phyloP scores from a whole-genome alignment of 495 filamentous ascomycete genomes.

The Penicillium goetzii region DNA sequence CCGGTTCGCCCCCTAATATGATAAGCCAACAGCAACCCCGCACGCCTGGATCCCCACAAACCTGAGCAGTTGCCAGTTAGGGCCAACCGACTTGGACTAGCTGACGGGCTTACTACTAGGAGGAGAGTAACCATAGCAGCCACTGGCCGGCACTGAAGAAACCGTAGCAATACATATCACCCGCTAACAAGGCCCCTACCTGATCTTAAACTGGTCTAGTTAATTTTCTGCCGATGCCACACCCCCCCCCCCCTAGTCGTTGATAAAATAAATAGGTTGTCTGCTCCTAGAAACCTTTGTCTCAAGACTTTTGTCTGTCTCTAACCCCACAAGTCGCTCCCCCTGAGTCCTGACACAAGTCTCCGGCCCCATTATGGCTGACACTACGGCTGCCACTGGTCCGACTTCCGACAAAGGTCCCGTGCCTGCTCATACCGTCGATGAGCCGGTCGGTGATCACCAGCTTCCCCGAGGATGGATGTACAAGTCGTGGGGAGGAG shows the following conservation, averaged over 20 bases:
- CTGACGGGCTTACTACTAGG: background rate
- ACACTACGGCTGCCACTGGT: background rate
- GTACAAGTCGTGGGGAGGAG: background rate
- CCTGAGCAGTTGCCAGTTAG: background rate
- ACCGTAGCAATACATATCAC: background rate
- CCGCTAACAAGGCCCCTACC: background rate
- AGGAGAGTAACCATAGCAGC: background rate
- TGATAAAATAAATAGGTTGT: conserved; percentile 1
- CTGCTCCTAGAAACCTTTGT: background rate
- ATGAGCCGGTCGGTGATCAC: background rate
- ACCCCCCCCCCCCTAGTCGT: background rate
- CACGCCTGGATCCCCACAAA: too few relatives aligned
- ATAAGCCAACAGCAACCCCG: background rate
- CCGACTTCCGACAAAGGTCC: background rate
- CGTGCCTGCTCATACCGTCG: background rate
- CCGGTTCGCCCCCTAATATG: background rate
- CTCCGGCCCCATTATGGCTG: background rate
- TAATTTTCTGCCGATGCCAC: background rate
- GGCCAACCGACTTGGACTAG: background rate
- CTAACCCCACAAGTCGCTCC: background rate
- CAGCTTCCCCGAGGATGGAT: background rate
- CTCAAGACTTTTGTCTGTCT: background rate
- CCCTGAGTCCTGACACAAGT: background rate
- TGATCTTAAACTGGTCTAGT: background rate
- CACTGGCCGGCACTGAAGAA: background rate